phyloP scores from a whole-genome alignment of 495 filamentous ascomycete species.

The Oleoguttula mirabilis region DNA sequence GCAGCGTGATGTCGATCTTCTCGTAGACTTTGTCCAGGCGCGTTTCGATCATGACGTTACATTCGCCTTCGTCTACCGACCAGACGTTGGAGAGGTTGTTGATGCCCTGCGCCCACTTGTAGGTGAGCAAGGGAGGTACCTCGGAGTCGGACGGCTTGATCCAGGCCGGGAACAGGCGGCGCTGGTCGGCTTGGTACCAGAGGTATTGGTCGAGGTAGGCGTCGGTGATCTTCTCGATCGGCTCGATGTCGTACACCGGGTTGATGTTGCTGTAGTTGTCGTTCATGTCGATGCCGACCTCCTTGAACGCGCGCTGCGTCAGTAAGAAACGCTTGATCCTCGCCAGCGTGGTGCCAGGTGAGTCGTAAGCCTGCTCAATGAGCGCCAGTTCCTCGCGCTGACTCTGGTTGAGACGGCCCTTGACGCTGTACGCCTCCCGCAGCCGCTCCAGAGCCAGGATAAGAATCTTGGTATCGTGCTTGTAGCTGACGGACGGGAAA shows the following conservation, averaged over 20 bases:
- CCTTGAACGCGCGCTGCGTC: conserved; percentile 96
- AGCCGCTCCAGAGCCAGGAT: conserved; percentile 92
- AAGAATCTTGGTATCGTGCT: conserved; percentile 98
- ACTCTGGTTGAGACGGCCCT: conserved; percentile 92
- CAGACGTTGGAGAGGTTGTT: conserved; percentile 98
- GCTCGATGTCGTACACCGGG: conserved; percentile 97
- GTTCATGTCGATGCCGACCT: conserved; percentile 99
- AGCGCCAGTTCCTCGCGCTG: conserved; percentile 94
- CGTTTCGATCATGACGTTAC: conserved; percentile 98
- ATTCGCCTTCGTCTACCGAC: conserved; percentile 90
- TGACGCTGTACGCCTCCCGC: conserved; percentile 94
- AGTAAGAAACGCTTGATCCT: conserved; percentile 96
- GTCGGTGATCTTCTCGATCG: conserved; percentile 99
- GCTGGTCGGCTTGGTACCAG: conserved; percentile 98
- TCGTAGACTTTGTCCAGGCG: conserved; percentile 98
- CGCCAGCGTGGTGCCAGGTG: conserved; percentile 88
- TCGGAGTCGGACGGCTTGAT: conserved; percentile 99
- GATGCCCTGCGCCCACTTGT: conserved; percentile 99
- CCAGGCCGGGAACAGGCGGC: conserved; percentile 96
- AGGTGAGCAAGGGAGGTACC: conserved; percentile 89
- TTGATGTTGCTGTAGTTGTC: conserved; percentile 99
- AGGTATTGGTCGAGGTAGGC: conserved; percentile 98
- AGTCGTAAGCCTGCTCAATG: conserved; percentile 98
- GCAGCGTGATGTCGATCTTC: conserved; percentile 93
- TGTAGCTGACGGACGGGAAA: conserved; percentile 98